Percentiles rank a stretch among this genome's conserved stretches.
Evolutionary conservation across 2,329 filamentous ascomycete species (phyloP).

Genomic region (Coleophoma crateriformis): DNA sequence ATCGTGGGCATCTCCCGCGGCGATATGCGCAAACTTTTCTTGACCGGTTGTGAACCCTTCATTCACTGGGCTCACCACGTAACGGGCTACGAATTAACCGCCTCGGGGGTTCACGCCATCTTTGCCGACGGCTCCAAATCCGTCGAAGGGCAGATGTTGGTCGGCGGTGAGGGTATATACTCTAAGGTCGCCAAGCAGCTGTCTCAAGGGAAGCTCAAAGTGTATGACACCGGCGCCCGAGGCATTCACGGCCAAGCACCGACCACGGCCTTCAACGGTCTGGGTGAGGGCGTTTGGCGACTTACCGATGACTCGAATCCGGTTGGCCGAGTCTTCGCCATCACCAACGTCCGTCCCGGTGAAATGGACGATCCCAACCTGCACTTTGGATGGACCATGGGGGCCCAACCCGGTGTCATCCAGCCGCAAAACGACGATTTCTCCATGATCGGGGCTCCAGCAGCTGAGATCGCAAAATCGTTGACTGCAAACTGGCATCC

Average conservation of each 20-base stretch:
- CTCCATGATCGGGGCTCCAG: constrained; percentile 47
- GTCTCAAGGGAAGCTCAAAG: constrained; percentile 49
- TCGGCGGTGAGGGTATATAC: constrained; percentile 59
- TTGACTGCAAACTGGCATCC: constrained; percentile 51
- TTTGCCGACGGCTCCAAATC: constrained; percentile 57
- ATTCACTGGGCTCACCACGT: constrained; percentile 53
- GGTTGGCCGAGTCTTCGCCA: constrained; percentile 44
- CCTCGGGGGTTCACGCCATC: constrained; percentile 46
- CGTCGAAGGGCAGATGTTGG: constrained; percentile 50
- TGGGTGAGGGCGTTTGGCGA: constrained; percentile 59
- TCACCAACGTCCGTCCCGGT: constrained; percentile 57
- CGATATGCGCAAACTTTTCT: constrained; percentile 55
- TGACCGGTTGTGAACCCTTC: constrained; percentile 47
- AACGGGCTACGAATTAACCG: constrained; percentile 51
- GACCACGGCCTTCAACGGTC: constrained; percentile 51
- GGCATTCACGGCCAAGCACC: constrained; percentile 63
- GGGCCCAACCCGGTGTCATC: constrained; percentile 50
- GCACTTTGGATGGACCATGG: constrained; percentile 61
- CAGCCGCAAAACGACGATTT: constrained; percentile 53
- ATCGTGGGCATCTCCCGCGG: constrained; percentile 57
- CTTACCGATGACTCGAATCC: constrained; percentile 42
- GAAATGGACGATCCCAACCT: constrained; percentile 53
- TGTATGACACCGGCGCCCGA: constrained; percentile 57
- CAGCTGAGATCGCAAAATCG: constrained; percentile 51
- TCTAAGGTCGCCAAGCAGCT: constrained; percentile 56